Percentiles rank a stretch among this genome's conserved stretches.
Evolutionary conservation across 1,139 yeast species (phyloP).

Genomic region (Blastobotrys indianensis): DNA sequence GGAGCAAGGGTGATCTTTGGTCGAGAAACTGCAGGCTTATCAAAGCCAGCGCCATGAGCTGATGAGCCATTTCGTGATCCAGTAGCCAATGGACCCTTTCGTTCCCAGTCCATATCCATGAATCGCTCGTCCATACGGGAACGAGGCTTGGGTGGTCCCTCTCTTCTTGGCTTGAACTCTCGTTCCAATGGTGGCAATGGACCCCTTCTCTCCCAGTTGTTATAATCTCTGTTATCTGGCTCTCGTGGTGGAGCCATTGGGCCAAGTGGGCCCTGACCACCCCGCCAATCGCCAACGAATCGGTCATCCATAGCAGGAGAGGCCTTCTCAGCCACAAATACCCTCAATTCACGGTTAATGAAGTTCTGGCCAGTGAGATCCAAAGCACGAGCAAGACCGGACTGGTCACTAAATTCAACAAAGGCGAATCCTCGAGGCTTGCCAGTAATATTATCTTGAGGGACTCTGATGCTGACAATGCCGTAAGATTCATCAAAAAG

Average conservation of each 20-base stretch:
- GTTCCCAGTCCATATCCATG: constrained; percentile 33
- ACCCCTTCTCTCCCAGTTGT: constrained; percentile 31
- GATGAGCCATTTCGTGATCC: constrained; percentile 15
- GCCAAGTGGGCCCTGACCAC: constrained; percentile 41
- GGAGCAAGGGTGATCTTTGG: constrained; percentile 28
- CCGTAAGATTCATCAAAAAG: constrained; percentile 45
- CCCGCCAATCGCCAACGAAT: constrained; percentile 57
- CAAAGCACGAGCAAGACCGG: constrained; percentile 64
- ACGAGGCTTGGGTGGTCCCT: constrained; percentile 15
- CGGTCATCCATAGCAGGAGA: constrained; percentile 37
- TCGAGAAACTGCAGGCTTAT: constrained; percentile 18
- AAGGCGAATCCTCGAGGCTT: constrained; percentile 83
- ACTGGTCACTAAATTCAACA: constrained; percentile 70
- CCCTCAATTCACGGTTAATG: constrained; percentile 64
- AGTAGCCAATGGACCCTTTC: constrained; percentile 31
- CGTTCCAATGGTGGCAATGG: constrained; percentile 29
- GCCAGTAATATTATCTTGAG: constrained; percentile 54
- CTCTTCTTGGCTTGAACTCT: constrained; percentile 10
- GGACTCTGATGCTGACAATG: constrained; percentile 30
- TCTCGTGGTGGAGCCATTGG: constrained; percentile 19
- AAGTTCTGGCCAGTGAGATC: constrained; percentile 65
- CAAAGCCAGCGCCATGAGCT: constrained; percentile 13
- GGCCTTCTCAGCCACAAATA: constrained; percentile 71
- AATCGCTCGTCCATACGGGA: constrained; percentile 24
- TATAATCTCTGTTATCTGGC: constrained; percentile 27